These are phyloP conservation scores for Pelargonium nanum DNA, from an alignment of 345 rosid species.

Conservation along the genomic window DNA sequence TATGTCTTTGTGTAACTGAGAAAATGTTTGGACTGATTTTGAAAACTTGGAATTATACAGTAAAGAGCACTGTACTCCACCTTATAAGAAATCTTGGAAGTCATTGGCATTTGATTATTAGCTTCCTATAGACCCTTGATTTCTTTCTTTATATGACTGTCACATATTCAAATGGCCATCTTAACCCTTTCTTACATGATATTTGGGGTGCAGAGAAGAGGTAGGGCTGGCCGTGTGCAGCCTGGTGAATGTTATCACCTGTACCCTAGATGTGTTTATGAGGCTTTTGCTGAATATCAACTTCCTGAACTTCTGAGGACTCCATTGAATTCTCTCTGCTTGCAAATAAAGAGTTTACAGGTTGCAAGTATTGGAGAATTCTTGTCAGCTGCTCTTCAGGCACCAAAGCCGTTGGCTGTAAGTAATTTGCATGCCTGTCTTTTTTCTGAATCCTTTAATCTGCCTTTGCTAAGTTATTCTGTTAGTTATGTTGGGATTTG, in stretches of 20 bases:
- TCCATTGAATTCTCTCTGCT: slow-evolving; percentile 95
- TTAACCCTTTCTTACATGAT: slow-evolving; percentile 1
- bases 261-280: slow-evolving; percentile 83
- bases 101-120: neutral
- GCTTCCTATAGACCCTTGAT: too few species aligned
- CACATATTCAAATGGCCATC: neutral
- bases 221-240: slow-evolving; percentile 96
- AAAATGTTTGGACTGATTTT: neutral
- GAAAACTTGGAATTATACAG: neutral
- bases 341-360: slow-evolving; percentile 95
- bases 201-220: slow-evolving; percentile 57
- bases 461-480: too few species aligned
- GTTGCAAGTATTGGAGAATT: slow-evolving; percentile 84
- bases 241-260: slow-evolving; percentile 94
- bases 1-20: neutral
- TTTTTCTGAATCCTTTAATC: neutral
- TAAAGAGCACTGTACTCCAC: neutral
- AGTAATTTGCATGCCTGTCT: slow-evolving; percentile 20
- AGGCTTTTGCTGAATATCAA: slow-evolving; percentile 92
- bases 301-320: slow-evolving; percentile 98
- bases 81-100: neutral
- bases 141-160: too few species aligned
- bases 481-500: neutral
- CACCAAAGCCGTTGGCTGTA: slow-evolving; percentile 84
- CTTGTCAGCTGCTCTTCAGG: slow-evolving; percentile 91